Base-by-base conservation (phyloP, 202 grass and related monocot species). In the Digitaria exilis region DNA sequence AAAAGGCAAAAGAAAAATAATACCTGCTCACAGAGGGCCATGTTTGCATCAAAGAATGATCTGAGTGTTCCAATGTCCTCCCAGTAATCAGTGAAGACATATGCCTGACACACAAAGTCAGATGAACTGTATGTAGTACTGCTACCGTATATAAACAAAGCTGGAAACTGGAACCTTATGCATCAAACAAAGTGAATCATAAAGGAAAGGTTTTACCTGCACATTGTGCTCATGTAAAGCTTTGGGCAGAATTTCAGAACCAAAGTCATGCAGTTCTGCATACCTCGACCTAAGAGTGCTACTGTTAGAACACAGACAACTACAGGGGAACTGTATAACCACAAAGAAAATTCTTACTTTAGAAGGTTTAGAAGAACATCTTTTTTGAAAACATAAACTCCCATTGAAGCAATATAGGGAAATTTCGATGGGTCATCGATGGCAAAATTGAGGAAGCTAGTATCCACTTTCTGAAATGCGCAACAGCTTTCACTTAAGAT, bases 11-110 rank as follows among this genome's bases (percentile, higher is more conserved):
- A 37, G 35, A n/a, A n/a, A n/a, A n/a, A n/a, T n/a, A 50, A 9
- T 69, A 90, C 94, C 94, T 97, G 86, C 46, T 87, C 84, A 4
- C 87, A 88, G 77, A 97, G 86, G 60, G 94, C 84, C 88, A 97
- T 81, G 79, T 97, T 97, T 39, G 94, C 91, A 48, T 97, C 84
- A 9, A 89, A 97, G 77, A 97, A 97, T 28, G 94, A 93, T 81
- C 57, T 93, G 43, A 97, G 88, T 66, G 91, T 97, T 84, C 94
- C 94, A 73, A 97, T 89, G 13, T 97, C 94, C 71, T 97, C 94
- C 91, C 94, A 97, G 42, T 97, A 97, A 34, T 75, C 87, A 4
- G 90, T 86, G 71, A 97, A 97, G 19, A 97, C 61, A 64, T 85
- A 91, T 34, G 88, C 91, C 94, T 97, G 45, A 41, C 21, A 91